phyloP scores from a whole-genome alignment of 164 flowering plant species.

The Magnolia sinica region DNA sequence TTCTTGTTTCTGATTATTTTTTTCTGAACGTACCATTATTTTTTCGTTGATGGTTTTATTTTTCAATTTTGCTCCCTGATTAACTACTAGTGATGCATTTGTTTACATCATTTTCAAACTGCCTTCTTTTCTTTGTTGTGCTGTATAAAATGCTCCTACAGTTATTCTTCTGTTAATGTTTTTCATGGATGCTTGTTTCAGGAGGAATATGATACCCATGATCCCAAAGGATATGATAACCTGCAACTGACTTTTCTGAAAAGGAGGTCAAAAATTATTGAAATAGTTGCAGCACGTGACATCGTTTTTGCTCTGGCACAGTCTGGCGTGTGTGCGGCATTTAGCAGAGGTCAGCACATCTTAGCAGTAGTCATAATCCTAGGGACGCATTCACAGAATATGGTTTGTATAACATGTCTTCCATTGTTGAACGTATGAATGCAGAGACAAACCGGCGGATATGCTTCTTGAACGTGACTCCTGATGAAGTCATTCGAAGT shows the following conservation, averaged over 20 bases:
- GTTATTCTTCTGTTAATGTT: not conserved
- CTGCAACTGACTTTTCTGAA: conserved; percentile 69
- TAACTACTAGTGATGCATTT: not conserved
- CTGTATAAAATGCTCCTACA: not conserved
- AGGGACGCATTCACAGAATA: not conserved
- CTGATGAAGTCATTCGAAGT: conserved; percentile 94
- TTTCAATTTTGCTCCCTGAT: too few relatives aligned
- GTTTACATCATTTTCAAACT: not conserved
- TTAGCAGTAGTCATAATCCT: not conserved
- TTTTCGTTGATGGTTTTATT: too few relatives aligned
- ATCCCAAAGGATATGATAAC: conserved; percentile 82
- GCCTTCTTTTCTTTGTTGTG: not conserved
- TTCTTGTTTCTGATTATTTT: too few relatives aligned
- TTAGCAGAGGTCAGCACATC: conserved; percentile 68
- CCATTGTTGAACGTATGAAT: conserved; percentile 9
- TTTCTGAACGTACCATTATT: too few relatives aligned
- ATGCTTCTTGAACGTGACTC: conserved; percentile 89
- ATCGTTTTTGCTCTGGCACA: conserved; percentile 97
- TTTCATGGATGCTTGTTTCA: conserved; percentile 19
- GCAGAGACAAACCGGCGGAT: conserved; percentile 89
- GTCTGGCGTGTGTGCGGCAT: conserved; percentile 98
- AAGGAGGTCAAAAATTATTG: conserved; percentile 87
- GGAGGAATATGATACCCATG: conserved; percentile 98
- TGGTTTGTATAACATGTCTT: not conserved
- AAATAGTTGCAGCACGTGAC: conserved; percentile 96